Base-by-base conservation (phyloP, 2,329 filamentous ascomycete species). In the Neophaeococcomyces mojaviensis region DNA sequence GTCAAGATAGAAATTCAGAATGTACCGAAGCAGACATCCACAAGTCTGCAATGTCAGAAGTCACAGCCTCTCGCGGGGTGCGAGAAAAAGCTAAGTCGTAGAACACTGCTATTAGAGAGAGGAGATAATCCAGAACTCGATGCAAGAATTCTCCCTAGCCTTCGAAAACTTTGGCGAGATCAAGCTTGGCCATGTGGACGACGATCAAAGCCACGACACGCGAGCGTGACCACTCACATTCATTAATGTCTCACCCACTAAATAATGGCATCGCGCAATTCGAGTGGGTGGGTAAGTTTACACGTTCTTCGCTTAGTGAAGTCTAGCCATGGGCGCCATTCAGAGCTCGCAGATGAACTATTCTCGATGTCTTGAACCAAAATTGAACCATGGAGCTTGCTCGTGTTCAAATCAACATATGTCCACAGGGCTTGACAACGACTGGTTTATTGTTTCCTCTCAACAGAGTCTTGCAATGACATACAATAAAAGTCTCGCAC, bases 161-260 rank as follows among this genome's bases (percentile, higher is more conserved):
- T n/a, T n/a, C n/a, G n/a, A n/a, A n/a, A n/a, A n/a, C n/a, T n/a
- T 5, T 34, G 31, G 30, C 30, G 18, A 37, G 19, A 19, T 28
- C 4, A 22, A 24, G 32, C 33, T 44, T 36, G 41, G 18, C 32
- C 2, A 26, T 37, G 33, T 37, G 32, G 20, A 36, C 12, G 24
- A n/a, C 4, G 4, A 26, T 26, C 16, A 44, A n/a, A 37, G 32
- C 41, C 32, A 44, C 19, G 26, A 7, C 41, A 36, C 20, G 41
- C 41, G 22, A 44, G 16, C 13, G 32, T 16, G 5, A 5, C 18
- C 18, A 9, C 18, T n/a, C 3, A 24, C 4, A 9, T 18, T n/a
- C 24, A 31, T 15, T 13, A 4, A 26, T n/a, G 16, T 13, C 18
- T 15, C 8, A n/a, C 18, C 26, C 15, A n/a, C 19, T 10, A 26